Base-by-base conservation (phyloP, 2,329 filamentous ascomycete genomes). In the Aspergillus phoenicis region DNA sequence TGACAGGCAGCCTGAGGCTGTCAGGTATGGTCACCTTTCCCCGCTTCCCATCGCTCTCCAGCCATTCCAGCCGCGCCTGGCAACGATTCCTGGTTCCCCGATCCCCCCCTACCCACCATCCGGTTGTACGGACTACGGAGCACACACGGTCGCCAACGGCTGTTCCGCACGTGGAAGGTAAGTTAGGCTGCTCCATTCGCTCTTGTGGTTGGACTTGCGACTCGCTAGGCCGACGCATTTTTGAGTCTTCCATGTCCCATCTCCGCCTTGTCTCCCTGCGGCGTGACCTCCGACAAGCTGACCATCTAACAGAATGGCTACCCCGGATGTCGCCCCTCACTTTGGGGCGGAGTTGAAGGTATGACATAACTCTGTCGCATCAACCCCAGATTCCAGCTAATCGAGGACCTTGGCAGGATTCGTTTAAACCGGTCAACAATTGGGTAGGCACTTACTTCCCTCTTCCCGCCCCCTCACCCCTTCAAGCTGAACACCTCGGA, bases 311-410 rank as follows among this genome's bases (percentile, higher is more conserved):
- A 77, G 68, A 68, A 96, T 96, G 91, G 88, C 90, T 74, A 91
- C 93, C 78, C 85, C 91, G 78, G 92, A 96, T 71, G 87, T 85
- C 74, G 84, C 88, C 81, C 91, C 91, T 74, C 91, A 91, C 71
- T 97, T 99, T 79, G 95, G 95, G 80, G 87, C 90, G 61, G 93
- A 97, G 83, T 85, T 98, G 77, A 98, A 96, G 90, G 93, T 93
- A 81, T 20, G 43, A 45, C 1, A 22, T 30, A 24, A 6, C 24
- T 8, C 5, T 2, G 3, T 17, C 26, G 15, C 11, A 52, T n/a
- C 15, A 28, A 39, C 2, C 22, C 10, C 1, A 10, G 26, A 13
- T 26, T 24, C 38, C 53, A 64, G 80, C 68, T 67, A 66, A 71
- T 57, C 17, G 30, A 26, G 11, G 65, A 30, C 59, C 45, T 55